phyloP scores from a whole-genome alignment of 371 early-diverging fungal species.

The Hamiltosporidium tvaerminnensis region DNA sequence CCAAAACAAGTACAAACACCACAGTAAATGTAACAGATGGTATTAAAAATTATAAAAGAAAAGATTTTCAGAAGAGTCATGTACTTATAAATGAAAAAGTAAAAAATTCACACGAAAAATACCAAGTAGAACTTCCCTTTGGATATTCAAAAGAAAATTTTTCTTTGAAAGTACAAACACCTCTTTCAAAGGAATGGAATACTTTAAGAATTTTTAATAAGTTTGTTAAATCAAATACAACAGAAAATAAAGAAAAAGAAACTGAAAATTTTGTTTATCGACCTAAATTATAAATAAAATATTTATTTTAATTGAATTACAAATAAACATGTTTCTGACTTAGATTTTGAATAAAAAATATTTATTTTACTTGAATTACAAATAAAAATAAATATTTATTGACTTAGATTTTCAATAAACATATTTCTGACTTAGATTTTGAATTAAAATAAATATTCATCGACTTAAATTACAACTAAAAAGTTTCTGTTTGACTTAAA shows the following conservation, averaged over 20 bases:
- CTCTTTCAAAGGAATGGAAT: conserved; percentile 20
- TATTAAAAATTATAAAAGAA: conserved; percentile 39
- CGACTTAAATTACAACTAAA: no score
- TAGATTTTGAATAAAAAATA: no score
- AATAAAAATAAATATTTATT: no score
- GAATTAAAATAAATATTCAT: no score
- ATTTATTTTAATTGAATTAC: no score
- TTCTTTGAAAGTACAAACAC: conserved; percentile 14
- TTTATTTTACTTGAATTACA: no score
- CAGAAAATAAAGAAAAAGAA: neutral
- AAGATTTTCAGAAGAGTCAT: conserved; percentile 43
- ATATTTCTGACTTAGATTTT: no score
- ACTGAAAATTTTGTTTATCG: no score
- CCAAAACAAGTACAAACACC: conserved; percentile 34
- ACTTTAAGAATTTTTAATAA: conserved; percentile 18
- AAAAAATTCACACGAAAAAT: conserved; percentile 26
- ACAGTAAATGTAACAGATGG: conserved; percentile 31
- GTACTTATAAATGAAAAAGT: conserved; percentile 49
- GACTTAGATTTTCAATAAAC: neutral
- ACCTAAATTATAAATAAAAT: no score
- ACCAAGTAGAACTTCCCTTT: conserved; percentile 28
- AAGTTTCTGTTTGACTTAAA: no score
- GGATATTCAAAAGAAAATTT: conserved; percentile 36
- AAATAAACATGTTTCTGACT: no score
- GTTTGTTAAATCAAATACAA: conserved; percentile 3